These are phyloP conservation scores for Postia placenta DNA, from an alignment of 768 basidiomycete species.

Conservation along the genomic window DNA sequence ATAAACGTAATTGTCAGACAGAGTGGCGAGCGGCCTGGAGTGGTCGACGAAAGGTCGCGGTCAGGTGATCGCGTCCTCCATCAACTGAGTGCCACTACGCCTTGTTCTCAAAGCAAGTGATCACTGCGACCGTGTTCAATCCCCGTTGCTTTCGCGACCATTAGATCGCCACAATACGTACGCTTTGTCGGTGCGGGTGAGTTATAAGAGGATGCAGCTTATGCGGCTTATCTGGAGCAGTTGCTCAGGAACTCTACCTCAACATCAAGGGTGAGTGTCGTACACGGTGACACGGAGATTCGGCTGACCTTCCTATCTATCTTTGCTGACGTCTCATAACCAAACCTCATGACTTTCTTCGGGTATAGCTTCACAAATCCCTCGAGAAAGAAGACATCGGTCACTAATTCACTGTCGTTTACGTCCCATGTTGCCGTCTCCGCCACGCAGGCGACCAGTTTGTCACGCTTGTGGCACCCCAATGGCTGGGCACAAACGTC, in stretches of 20 bases:
- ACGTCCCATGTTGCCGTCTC: conserved; percentile 8
- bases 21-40: too few species aligned
- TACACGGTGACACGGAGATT: background rate
- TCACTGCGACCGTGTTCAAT: too few species aligned
- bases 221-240: background rate
- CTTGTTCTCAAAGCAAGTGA: too few species aligned
- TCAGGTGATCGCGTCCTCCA: too few species aligned
- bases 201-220: background rate
- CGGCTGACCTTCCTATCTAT: background rate
- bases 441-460: conserved; percentile 25
- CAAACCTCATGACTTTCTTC: background rate
- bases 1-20: too few species aligned
- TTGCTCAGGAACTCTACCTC: background rate
- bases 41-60: too few species aligned
- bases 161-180: background rate
- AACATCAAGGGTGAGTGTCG: background rate
- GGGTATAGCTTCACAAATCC: background rate
- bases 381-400: background rate
- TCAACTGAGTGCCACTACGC: too few species aligned
- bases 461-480: conserved; percentile 29
- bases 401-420: background rate
- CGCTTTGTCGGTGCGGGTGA: background rate
- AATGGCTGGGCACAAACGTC: conserved; percentile 36
- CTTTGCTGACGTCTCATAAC: background rate
- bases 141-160: background rate